Evolutionary conservation across 805 yeast genomes (phyloP).

Genomic region (Candida fluviatilis): DNA sequence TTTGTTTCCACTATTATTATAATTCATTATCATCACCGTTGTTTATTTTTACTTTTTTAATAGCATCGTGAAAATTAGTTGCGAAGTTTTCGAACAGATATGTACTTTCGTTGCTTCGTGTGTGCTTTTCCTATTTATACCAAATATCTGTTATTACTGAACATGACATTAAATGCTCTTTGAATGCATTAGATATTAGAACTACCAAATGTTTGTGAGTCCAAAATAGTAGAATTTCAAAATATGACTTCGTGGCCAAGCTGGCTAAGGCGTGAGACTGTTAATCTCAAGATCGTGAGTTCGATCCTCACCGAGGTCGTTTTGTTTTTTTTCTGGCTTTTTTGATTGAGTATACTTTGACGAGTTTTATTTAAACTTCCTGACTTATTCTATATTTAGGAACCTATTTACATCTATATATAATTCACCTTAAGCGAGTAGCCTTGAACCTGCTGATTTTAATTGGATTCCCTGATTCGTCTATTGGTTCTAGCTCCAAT

Average conservation of each 20-base stretch:
- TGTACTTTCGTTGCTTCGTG: no score
- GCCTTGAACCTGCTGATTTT: slow-evolving; percentile 67
- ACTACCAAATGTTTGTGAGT: no score
- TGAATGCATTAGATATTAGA: no score
- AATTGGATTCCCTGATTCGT: slow-evolving; percentile 55
- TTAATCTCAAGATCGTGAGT: slow-evolving; percentile 23
- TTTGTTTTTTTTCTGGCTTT: slow-evolving; percentile 10
- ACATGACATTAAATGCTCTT: no score
- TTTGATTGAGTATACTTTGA: not conserved
- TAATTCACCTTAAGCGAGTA: slow-evolving; percentile 26
- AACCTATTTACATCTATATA: not conserved
- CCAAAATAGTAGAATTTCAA: no score
- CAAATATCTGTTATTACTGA: no score
- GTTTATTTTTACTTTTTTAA: no score
- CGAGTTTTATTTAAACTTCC: not conserved
- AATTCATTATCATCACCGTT: no score
- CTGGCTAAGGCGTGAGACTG: slow-evolving; percentile 24
- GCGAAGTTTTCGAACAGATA: no score
- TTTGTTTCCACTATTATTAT: no score
- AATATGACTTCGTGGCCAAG: slow-evolving; percentile 21
- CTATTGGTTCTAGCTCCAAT: slow-evolving; percentile 63
- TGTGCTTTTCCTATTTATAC: no score
- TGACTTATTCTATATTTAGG: not conserved
- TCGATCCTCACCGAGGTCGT: slow-evolving; percentile 21
- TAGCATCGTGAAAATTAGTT: no score